phyloP scores from a whole-genome alignment of 2,329 filamentous ascomycete species.

The Penicillium brasilianum region DNA sequence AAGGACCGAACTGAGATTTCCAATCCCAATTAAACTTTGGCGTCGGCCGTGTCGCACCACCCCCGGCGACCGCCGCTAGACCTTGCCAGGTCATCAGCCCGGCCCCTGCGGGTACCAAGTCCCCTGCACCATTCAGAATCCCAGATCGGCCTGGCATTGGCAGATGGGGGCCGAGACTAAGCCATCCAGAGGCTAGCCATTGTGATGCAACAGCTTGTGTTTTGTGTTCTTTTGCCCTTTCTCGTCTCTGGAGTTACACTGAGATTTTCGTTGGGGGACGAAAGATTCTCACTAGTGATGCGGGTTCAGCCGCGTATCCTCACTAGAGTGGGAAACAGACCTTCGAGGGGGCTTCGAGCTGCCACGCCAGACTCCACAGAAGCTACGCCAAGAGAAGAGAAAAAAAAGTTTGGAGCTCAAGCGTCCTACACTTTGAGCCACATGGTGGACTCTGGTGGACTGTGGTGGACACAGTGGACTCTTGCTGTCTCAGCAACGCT shows the following conservation, averaged over 20 bases:
- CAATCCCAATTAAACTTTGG: slow-evolving; percentile 18
- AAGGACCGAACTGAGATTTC: slow-evolving; percentile 11
- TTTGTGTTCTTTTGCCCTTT: background rate
- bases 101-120: slow-evolving; percentile 13
- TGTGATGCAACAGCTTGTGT: background rate
- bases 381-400: background rate
- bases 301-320: slow-evolving; percentile 2
- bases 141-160: slow-evolving; percentile 11
- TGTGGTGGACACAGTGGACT: slow-evolving; percentile 10
- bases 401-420: background rate
- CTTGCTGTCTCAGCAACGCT: slow-evolving; percentile 9
- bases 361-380: background rate
- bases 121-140: background rate
- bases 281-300: slow-evolving; percentile 3
- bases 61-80: slow-evolving; percentile 14
- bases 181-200: background rate
- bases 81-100: slow-evolving; percentile 21
- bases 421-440: background rate
- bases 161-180: slow-evolving; percentile 4
- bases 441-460: slow-evolving; percentile 7
- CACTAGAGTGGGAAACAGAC: background rate
- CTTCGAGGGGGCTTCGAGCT: background rate
- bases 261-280: background rate
- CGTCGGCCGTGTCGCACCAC: background rate
- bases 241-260: background rate